Evolutionary conservation across 164 flowering plant species (phyloP), one percentile per base, ranked within the genome.

Genomic region (Macadamia tetraphylla): DNA sequence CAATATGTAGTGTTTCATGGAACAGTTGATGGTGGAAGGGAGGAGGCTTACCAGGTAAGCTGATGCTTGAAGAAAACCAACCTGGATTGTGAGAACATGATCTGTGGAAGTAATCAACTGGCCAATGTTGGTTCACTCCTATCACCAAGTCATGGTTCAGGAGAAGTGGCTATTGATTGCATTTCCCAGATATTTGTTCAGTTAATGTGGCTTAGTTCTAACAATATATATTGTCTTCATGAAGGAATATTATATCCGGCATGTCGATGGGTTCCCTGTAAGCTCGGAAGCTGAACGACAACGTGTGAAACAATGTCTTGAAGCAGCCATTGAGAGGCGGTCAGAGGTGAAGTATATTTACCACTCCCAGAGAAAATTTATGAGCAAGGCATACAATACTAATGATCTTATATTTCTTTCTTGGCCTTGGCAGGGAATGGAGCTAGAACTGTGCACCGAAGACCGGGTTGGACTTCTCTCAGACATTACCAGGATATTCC

Each of bases 401-500:
- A 6, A 59, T 29, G 0, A 30, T 43, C 30, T 42, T 44, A 64
- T 17, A 32, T 15, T 59, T 58, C 1, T 66, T 67, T 30, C 48
- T 61, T 74, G 53, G 23, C 3, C n/a, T 23, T 80, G 75, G 3
- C 78, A 94, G 96, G 97, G 91, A 12, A 62, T 94, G 51, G 88
- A 87, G 77, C 81, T 91, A 59, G 93, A 88, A 78, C 44, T 94
- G 70, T 81, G 82, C 68, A 76, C 93, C 6, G 85, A 85, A 32
- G 97, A 91, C 75, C 76, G 93, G 30, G 73, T 83, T 30, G 77
- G 75, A 29, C 77, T 77, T 6, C 75, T 77, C 52, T 88, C 98
- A 0, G 97, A 94, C 52, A 81, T 94, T 43, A 94, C 97, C 35
- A 79, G 96, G 77, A 77, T 86, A 62, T 90, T 94, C 71, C 81